Conservation (phyloP, 2,329 filamentous ascomycete species). For the Aschersonia sp. region DNA sequence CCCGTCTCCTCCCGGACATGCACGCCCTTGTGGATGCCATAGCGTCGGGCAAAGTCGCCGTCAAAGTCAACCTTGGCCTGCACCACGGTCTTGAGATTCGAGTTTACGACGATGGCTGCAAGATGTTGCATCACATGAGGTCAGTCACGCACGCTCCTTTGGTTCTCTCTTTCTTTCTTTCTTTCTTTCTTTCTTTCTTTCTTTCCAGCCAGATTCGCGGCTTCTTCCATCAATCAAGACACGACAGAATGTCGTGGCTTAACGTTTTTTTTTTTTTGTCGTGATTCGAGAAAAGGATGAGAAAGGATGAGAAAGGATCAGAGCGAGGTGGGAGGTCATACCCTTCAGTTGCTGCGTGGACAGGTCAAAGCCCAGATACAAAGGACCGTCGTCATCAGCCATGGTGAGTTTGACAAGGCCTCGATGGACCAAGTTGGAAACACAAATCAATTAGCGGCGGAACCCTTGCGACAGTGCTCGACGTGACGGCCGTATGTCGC, state of each 20-base stretch:
- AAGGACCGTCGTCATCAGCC: constrained; percentile 25
- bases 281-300: neutral
- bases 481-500: too few species aligned
- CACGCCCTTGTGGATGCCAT: constrained; percentile 80
- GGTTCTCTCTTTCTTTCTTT: too few species aligned
- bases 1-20: constrained; percentile 66
- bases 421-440: too few species aligned
- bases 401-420: neutral
- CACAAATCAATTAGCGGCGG: too few species aligned
- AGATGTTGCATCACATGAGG: neutral
- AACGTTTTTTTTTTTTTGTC: too few species aligned
- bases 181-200: too few species aligned
- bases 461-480: too few species aligned
- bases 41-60: constrained; percentile 56
- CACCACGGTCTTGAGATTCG: constrained; percentile 64
- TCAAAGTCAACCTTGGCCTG: constrained; percentile 95
- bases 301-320: neutral
- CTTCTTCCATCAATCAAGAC: too few species aligned
- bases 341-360: constrained; percentile 96
- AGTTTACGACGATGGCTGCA: constrained; percentile 67
- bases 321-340: constrained; percentile 12
- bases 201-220: too few species aligned
- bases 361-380: constrained; percentile 89
- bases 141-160: too few species aligned
- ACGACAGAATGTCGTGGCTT: too few species aligned